Conservation (phyloP, 768 basidiomycete species). For the Gautieria morchelliformis region DNA sequence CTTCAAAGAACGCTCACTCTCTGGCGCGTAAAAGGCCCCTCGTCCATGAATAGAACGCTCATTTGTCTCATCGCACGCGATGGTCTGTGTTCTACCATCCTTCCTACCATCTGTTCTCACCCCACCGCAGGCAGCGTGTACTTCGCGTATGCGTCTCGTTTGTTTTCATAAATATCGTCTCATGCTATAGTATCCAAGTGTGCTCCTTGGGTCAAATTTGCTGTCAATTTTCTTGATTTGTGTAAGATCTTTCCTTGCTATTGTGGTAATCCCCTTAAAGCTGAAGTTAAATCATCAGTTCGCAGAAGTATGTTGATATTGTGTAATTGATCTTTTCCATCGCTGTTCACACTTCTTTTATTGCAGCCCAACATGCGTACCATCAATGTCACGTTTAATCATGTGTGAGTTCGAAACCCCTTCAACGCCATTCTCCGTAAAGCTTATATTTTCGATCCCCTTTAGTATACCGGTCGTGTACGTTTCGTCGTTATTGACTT, state of each 20-base stretch:
- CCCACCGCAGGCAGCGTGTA: background rate
- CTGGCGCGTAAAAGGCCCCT: background rate
- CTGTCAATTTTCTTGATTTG: background rate
- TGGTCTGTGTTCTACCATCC: background rate
- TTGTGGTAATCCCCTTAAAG: background rate
- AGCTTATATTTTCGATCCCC: background rate
- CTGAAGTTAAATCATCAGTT: background rate
- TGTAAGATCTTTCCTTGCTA: background rate
- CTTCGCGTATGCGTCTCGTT: background rate
- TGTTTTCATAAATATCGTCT: background rate
- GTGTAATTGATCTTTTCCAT: background rate
- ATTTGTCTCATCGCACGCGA: background rate
- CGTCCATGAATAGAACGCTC: background rate
- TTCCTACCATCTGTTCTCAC: background rate
- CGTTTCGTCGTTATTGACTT: background rate
- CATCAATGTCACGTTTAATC: constrained; percentile 1
- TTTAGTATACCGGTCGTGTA: constrained; percentile 1
- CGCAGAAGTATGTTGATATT: background rate
- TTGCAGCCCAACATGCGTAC: background rate
- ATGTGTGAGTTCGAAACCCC: background rate
- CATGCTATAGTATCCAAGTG: background rate
- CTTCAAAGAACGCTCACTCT: background rate
- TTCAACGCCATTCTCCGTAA: background rate
- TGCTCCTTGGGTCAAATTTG: background rate
- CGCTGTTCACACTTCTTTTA: background rate